phyloP scores from a whole-genome alignment of 176 grass and related monocot genomes.

The Hsuehochloa calcarea region DNA sequence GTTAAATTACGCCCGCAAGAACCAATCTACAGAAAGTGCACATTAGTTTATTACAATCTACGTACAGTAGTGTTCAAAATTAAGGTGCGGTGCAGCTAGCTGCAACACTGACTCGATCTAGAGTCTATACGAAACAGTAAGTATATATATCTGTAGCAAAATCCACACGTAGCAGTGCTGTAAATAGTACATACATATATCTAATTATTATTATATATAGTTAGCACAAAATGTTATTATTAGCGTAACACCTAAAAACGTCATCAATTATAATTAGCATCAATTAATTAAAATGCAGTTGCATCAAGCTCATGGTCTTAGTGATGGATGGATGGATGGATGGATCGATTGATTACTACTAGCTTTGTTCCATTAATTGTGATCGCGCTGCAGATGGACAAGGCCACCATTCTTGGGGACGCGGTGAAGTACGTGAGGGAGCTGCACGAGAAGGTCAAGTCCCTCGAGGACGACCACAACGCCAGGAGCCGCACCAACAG shows the following conservation, averaged over 20 bases:
- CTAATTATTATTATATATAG: neutral
- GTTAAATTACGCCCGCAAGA: neutral
- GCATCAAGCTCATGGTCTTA: neutral
- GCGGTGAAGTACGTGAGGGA: conserved; percentile 74
- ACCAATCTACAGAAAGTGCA: neutral
- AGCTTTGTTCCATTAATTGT: neutral
- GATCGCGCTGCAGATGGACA: conserved; percentile 55
- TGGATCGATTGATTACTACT: neutral
- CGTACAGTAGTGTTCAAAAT: neutral
- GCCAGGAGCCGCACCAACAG: neutral
- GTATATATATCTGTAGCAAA: neutral
- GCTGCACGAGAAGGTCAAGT: conserved; percentile 62
- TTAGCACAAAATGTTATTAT: neutral
- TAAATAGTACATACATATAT: neutral
- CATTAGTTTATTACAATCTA: neutral
- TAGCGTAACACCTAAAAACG: neutral
- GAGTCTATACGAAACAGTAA: neutral
- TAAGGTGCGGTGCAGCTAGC: neutral
- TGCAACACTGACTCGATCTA: neutral
- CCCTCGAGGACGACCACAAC: conserved; percentile 38
- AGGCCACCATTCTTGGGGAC: conserved; percentile 77
- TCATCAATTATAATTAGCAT: neutral
- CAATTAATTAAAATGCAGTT: neutral
- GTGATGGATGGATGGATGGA: too few relatives aligned
- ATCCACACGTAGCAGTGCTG: neutral